Base-by-base conservation (phyloP, 2,329 filamentous ascomycete genomes). In the Dactylonectria macrodidyma region DNA sequence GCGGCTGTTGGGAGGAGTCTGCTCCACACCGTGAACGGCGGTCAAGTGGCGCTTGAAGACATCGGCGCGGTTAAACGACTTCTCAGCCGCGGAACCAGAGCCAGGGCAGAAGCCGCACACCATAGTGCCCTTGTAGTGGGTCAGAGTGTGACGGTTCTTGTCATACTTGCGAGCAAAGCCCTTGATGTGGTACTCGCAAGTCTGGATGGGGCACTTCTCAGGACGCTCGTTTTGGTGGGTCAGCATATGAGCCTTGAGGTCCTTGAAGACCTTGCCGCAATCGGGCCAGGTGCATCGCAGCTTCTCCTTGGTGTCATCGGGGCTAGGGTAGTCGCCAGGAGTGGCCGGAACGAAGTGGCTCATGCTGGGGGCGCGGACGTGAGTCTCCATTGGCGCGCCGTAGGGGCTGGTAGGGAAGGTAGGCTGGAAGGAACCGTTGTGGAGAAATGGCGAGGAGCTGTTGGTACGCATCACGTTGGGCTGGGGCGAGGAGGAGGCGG, bases 121-220 rank as follows among this genome's bases (percentile, higher is more conserved):
- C 95, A 97, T 97, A 56, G 93, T 97, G 47, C 95, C 95, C 84
- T 97, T 97, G 88, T 97, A 98, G 81, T 98, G 95, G 5, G 95
- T 98, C 70, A 97, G 83, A 5, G 95, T 97, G 81, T 98, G 95
- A 51, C 95, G 87, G 83, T 97, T 97, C 87, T 97, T 97, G 85
- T 98, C 95, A 79, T 98, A 98, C 83, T 97, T 97, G 75, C 95
- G 89, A 11, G 95, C 95, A 78, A 98, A 98, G 4, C 95, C 95
- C 83, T 97, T 97, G 77, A 89, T 85, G 84, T 97, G 92, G 82
- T 97, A 98, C 77, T 97, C 94, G 84, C 95, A 98, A 0, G 91
- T 96, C 65, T 92, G 87, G 73, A 97, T 97, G 1, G 95, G 95
- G 82, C 95, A 98, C 84, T 98, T 98, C 79, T 97, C 95, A 0